Base-by-base conservation (phyloP, 176 grass and related monocot species). In the Rhipidocladum racemiflorum region DNA sequence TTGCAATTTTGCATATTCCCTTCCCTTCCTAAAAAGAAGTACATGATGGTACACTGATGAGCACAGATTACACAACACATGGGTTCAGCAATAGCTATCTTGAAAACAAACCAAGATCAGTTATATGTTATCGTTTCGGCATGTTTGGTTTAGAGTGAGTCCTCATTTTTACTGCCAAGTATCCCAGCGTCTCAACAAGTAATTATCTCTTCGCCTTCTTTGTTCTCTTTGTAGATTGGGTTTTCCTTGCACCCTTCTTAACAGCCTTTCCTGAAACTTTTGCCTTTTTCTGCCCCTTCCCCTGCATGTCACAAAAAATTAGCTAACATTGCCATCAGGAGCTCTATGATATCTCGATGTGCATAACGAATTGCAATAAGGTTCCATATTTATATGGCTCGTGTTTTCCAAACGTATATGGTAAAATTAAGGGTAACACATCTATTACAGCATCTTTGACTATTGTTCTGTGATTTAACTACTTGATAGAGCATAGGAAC, bases 191-290 rank as follows among this genome's bases (percentile, higher is more conserved):
- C 57, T 10, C 9, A 4, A 34, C 54, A 45, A 17, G 36, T 6
- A 49, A 3, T 85, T 81, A 93, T 89, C 94, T 97, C 84, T 85
- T 95, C 14, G 68, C 72, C 89, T 98, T 95, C 75, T 82, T 95
- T 54, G 82, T 84, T 91, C 87, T 87, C 82, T 88, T 93, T 0
- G 74, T 68, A 40, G 81, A 46, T 78, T 87, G 88, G 21, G 83
- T 86, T 80, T 95, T 98, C 74, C 78, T 89, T 23, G 45, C 9
- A 21, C 77, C 90, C 86, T 90, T 95, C 76, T 88, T 95, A 63
- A 75, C 51, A 25, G 76, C 45, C 79, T 79, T 93, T 20, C 38
- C 61, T 24, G 84, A 57, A 82, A 76, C 86, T 85, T 95, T 95
- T 2, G 76, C 86, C 76, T 98, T 98, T 72, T 98, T 98, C 11